Percentiles rank a stretch among this genome's conserved stretches.
Evolutionary conservation across 495 filamentous ascomycete species (phyloP).

Genomic region (Penicillium canariense): DNA sequence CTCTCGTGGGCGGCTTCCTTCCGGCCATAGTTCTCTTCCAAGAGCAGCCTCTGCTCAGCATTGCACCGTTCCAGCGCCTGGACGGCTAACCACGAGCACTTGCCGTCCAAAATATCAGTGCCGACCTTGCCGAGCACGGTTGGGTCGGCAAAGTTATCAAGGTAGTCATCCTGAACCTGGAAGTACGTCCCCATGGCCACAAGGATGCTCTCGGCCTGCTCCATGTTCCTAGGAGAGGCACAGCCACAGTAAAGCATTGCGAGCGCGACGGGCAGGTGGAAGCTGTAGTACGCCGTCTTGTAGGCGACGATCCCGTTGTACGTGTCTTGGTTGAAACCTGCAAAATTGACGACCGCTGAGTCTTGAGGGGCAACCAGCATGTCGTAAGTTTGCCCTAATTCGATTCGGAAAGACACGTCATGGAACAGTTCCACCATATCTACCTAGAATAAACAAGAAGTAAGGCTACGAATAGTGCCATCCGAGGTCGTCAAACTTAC

Average conservation of each 20-base stretch:
- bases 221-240: background rate
- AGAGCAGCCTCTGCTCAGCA: conserved; percentile 7
- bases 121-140: background rate
- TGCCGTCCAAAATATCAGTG: background rate
- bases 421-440: conserved; percentile 84
- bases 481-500: too few species aligned
- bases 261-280: background rate
- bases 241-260: background rate
- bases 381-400: conserved; percentile 82
- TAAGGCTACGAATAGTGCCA: too few species aligned
- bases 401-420: conserved; percentile 76
- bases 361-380: background rate
- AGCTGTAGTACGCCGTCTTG: background rate
- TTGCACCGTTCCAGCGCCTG: background rate
- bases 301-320: background rate
- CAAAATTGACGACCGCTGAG: background rate
- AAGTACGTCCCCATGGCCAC: background rate
- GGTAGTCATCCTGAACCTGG: background rate
- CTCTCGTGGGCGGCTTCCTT: too few species aligned
- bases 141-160: background rate
- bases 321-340: background rate
- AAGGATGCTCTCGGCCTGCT: background rate
- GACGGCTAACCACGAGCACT: background rate
- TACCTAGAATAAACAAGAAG: too few species aligned
- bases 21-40: too few species aligned